phyloP scores from a whole-genome alignment of 2,329 filamentous ascomycete species.

The Capronia americana region DNA sequence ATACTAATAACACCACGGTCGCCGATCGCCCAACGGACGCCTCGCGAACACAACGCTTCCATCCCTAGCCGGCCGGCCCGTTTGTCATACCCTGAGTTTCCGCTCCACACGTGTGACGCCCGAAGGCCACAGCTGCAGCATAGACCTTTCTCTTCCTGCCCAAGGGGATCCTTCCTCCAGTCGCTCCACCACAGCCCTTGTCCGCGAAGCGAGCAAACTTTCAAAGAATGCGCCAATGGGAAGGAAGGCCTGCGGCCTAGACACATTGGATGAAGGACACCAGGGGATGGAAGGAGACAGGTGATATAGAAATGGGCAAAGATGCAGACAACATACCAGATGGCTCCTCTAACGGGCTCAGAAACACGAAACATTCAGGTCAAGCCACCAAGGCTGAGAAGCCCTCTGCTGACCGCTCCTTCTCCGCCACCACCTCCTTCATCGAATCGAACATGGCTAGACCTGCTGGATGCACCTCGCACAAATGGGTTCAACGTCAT shows the following conservation, averaged over 20 bases:
- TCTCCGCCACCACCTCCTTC: constrained; percentile 8
- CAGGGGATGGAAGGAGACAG: constrained; percentile 25
- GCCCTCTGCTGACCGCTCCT: constrained; percentile 18
- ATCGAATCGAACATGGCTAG: constrained; percentile 20
- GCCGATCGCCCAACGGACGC: neutral
- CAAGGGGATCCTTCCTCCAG: neutral
- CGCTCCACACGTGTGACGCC: neutral
- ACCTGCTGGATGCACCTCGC: constrained; percentile 11
- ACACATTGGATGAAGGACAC: constrained; percentile 23
- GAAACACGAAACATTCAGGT: constrained; percentile 20
- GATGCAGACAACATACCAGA: constrained; percentile 14
- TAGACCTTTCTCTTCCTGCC: constrained; percentile 7
- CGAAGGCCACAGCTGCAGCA: constrained; percentile 1
- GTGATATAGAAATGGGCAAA: constrained; percentile 17
- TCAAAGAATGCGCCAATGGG: constrained; percentile 30
- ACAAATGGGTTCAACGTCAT: constrained; percentile 20
- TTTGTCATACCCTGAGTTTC: neutral
- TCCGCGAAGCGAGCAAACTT: constrained; percentile 12
- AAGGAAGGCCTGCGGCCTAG: constrained; percentile 7
- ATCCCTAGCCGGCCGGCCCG: neutral
- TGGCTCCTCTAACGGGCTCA: neutral
- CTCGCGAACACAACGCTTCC: neutral
- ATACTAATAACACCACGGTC: neutral
- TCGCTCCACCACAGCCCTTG: neutral
- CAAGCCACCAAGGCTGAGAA: constrained; percentile 21